Evolutionary conservation across 73 alveolate species (phyloP), one percentile per base, ranked within the genome.

Genomic region (Urostyla sp.): DNA sequence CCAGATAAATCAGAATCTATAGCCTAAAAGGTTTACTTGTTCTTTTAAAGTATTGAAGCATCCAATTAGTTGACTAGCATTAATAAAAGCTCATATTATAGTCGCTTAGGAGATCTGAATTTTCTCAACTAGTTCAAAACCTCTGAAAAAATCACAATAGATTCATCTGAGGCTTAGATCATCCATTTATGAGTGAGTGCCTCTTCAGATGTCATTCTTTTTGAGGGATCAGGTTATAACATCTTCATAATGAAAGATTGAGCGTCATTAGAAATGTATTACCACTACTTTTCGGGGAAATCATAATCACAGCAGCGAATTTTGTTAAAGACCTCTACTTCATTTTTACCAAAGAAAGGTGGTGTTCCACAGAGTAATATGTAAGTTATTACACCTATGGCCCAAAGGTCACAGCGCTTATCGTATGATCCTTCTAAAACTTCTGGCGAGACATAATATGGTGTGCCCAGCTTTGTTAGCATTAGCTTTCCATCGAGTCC

Each of bases 171-270:
- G 4, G 85, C 93, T 32, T 86, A 84, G 11, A 27, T 52, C 53
- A 91, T 53, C 97, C 97, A 91, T 18, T 91, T 86, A 58, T 91
- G 97, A 16, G 72, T 38, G n/a, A 90, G 50, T 24, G 87, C 82
- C 30, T 78, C 72, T 46, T 91, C 92, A 35, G 80, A 74, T 16
- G 74, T 74, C 59, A 89, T 60, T 57, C 97, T 84, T 59, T 89
- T 75, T 13, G 36, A 28, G 18, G 80, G 67, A 5, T 66, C 20
- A 7, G 46, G 15, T 11, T 66, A 45, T 8, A 66, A 27, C 21
- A 66, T 20, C 44, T 66, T 44, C 7, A 3, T 6, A 11, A 66
- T 66, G 66, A 66, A 66, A 43, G 36, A 60, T 66, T 66, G 55
- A 23, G 80, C 80, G n/a, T 66, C 80, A 3, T 66, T 24, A 8